Base-by-base conservation (phyloP, 352 stramenopile genomes). In the Phytopythium helicoides region DNA sequence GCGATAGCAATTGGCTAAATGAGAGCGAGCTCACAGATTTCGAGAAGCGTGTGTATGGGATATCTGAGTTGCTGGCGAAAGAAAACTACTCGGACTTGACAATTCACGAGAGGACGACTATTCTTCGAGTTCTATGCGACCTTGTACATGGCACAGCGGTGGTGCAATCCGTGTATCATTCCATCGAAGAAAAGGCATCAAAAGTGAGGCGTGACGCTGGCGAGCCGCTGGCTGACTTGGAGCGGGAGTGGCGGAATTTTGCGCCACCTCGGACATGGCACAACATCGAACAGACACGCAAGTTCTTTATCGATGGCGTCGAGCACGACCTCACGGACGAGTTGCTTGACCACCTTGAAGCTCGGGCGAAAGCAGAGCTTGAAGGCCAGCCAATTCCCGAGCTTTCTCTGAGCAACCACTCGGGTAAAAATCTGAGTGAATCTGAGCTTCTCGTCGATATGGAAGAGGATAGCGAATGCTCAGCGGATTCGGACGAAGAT, bases 251-350 rank as follows among this genome's bases (percentile, higher is more conserved):
- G 83, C 52, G 81, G 3, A 40, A 50, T 11, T 94, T 90, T 41
- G 52, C 34, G 14, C 76, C 76, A 28, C 63, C 69, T 18, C 68
- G 65, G 14, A 62, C 63, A 9, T 68, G 64, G 14, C 74, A 81
- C 35, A 60, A 68, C 45, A 61, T 88, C 39, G 78, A 90, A 16
- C 57, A 61, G 6, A 92, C 79, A 0, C 74, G 75, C 19, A 78
- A 69, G 14, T 90, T 94, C 23, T 81, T 87, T 44, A 77, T 92
- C 39, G 76, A 94, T 59, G 76, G 83, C 0, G 70, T 81, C 9
- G 74, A 88, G 26, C 78, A 74, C 46, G 76, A 88, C 1, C 55
- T 94, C 12, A 89, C 81, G 1, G 81, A 92, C 37, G 76, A 89
- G 18, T 46, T 94, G 6, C 54, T 94, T 14, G 57, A 64, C 5